Evolutionary conservation across 441 rosid genomes (phyloP), one percentile per base, ranked within the genome.

Genomic region (Viola pubescens): DNA sequence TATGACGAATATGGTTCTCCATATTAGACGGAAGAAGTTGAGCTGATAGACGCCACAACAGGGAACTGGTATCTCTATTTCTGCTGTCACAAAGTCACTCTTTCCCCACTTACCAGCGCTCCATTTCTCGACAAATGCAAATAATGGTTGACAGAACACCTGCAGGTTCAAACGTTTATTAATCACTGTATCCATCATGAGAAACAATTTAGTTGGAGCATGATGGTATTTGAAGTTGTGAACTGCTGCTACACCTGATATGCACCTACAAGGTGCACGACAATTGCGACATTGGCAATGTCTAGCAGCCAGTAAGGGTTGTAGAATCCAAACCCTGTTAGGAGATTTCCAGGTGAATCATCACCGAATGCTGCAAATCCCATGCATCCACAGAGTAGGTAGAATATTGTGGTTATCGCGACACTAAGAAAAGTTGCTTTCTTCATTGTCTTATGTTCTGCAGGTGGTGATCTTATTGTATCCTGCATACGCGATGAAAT

Each of bases 311-410:
- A 87, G 58, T 63, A 84, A 9, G 94, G 94, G 59, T 86, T 81
- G 41, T 78, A 86, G 73, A 84, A 84, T 37, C 89, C 92, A 43
- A 85, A 84, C 45, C 89, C 95, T 5, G 90, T 84, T 53, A 85
- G 70, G 39, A 87, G 85, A 55, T 85, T 87, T 61, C 87, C 88
- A 0, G 95, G 97, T 4, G 92, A 73, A n/a, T 60, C 1, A 65
- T 89, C 87, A 6, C 91, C 94, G 58, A 89, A 89, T 0, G 94
- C 89, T 9, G 91, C 94, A 56, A 86, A 89, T 3, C 94, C 89
- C 67, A 89, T 66, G 67, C 88, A 81, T 14, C 94, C 94, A 56
- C 94, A 89, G 4, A 84, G 78, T 78, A 89, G 68, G 74, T 86
- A 89, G 76, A 86, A 89, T 44, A 76, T 3, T 1, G 89, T 89